phyloP scores from a whole-genome alignment of 2,329 filamentous ascomycete genomes.

The Monosporascus sp. region DNA sequence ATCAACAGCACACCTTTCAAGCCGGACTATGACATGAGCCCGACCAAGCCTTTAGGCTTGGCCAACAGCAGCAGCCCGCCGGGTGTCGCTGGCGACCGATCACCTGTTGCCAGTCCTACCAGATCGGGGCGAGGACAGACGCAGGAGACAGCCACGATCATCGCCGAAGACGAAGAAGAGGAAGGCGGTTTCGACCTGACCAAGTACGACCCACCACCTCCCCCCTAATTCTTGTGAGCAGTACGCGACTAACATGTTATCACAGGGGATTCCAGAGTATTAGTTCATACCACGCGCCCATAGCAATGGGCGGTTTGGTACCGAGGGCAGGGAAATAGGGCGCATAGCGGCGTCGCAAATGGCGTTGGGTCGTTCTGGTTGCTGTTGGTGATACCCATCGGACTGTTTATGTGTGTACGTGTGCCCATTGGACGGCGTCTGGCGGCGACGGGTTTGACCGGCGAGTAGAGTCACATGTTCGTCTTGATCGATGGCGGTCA shows the following conservation, averaged over 20 bases:
- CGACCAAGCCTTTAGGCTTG: constrained; percentile 42
- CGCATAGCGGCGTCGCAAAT: no score
- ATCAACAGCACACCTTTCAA: constrained; percentile 67
- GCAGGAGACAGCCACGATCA: constrained; percentile 15
- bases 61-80: constrained; percentile 56
- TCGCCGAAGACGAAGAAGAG: constrained; percentile 35
- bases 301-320: constrained; percentile 5
- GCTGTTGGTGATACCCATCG: no score
- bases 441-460: no score
- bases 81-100: constrained; percentile 39
- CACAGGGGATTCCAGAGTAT: constrained; percentile 60
- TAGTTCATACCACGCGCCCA: constrained; percentile 51
- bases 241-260: not conserved
- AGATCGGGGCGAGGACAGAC: constrained; percentile 27
- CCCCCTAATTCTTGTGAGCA: not conserved
- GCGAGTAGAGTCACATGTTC: no score
- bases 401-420: no score
- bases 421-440: no score
- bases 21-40: constrained; percentile 49
- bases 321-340: constrained; percentile 2
- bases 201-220: constrained; percentile 40
- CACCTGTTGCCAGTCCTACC: constrained; percentile 48
- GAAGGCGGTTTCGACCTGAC: constrained; percentile 54
- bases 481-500: no score
- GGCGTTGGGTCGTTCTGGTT: no score